Base-by-base conservation (phyloP, 1,284 basidiomycete genomes). In the Pholiota adiposa region DNA sequence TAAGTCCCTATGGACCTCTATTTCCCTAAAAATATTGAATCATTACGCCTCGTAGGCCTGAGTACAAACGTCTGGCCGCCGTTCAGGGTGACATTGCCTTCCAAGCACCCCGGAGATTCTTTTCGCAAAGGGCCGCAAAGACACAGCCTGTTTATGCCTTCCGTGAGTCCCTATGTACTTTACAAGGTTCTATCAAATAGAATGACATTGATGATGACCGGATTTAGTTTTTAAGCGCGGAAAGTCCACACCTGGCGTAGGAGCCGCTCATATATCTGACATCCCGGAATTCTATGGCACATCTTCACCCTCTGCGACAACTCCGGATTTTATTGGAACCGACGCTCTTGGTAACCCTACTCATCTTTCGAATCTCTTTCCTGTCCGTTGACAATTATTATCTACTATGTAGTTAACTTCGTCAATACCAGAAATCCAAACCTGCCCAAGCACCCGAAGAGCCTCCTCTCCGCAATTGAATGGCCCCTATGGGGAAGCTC, bases 31-130 rank as follows among this genome's bases (percentile, higher is more conserved):
- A 31, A 31, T 11, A 31, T 5, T 11, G 11, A 5, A 31, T 31
- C 29, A n/a, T n/a, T n/a, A n/a, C n/a, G n/a, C n/a, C n/a, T 33
- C 36, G 14, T 16, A 38, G 36, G 0, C 79, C 81, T 0, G 76
- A 86, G 60, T 86, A 74, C 72, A 85, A 87, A 69, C 74, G 85
- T 21, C 64, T 86, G 1, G 78, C 85, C 6, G 74, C 83, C 0
- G 68, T 87, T 60, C 74, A 75, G 41, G 85, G 84, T 0, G 86
- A 87, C 59, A 67, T 75, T 0, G 73, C 80, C 0, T 86, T 88
- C 72, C 83, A 86, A 56, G 83, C 76, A 0, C 81, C 83, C 1
- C 73, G 84, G 16, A 71, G 83, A 16, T 81, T 81, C 70, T 77
- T 87, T 63, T 64, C 86, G 14, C 65, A 82, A 41, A 68, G 74